Base-by-base conservation (phyloP, 371 early-diverging fungal genomes). In the Mucor plumbeus region DNA sequence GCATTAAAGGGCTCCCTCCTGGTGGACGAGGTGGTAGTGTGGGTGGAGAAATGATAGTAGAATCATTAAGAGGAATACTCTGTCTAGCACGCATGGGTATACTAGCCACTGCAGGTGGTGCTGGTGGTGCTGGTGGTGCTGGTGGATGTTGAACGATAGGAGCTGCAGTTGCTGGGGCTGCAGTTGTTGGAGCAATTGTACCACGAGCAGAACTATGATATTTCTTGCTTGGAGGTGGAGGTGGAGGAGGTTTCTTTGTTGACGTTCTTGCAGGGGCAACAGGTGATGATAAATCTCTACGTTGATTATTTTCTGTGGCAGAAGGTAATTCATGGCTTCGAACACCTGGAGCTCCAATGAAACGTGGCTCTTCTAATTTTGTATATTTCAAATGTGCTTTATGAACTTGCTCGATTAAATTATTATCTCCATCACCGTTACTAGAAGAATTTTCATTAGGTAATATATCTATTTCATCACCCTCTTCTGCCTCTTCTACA, bases 221-320 rank as follows among this genome's bases (percentile, higher is more conserved):
- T 63, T 79, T 82, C 63, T 71, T 77, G 44, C 78, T 79, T 0
- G 78, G 77, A 11, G 81, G 78, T 13, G 80, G 79, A 8, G 79
- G 80, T 0, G 80, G 78, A 3, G 78, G 82, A 5, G 72, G 73
- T 48, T 68, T 62, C 36, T 65, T 54, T 44, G 65, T 8, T 15
- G 11, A 21, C 2, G 48, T 7, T 19, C 68, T 59, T 33, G 31
- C 50, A 58, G 38, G 43, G 4, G 70, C 66, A 54, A 40, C 31
- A 17, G 33, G 17, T 9, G 65, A 39, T 40, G 41, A 21, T 26
- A 19, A 11, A 21, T 40, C 40, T 48, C 48, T 17, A 8, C n/a
- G 41, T 21, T 21, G 34, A 47, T 61, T 60, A 8, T 44, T 60
- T 34, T 60, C 48, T 26, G 59, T 8, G 26, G 50, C 47, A 48